Evolutionary conservation across 163 green algal species (phyloP).

Genomic region (Volvox carteri): DNA sequence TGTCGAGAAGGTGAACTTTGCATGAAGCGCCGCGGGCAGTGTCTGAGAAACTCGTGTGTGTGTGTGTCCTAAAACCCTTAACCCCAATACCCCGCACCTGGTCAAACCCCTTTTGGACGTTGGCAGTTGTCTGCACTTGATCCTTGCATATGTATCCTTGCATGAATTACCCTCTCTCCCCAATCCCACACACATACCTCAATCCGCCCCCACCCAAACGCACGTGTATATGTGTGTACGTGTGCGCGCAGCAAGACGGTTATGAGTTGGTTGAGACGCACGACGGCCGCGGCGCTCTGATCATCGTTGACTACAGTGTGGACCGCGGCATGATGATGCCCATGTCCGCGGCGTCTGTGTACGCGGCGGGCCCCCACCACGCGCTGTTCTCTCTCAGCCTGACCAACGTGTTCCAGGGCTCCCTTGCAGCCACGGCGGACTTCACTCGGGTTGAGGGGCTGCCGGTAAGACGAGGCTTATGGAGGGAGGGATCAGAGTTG

Average conservation of each 20-base stretch:
- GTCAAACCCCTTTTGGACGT: too few relatives aligned
- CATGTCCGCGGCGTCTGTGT: slow-evolving; percentile 58
- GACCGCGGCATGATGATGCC: slow-evolving; percentile 58
- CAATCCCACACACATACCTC: too few relatives aligned
- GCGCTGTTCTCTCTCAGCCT: slow-evolving; percentile 83
- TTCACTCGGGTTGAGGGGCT: slow-evolving; percentile 83
- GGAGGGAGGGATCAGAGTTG: background rate
- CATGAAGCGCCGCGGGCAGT: too few relatives aligned
- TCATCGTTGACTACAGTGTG: slow-evolving; percentile 80
- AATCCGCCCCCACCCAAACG: too few relatives aligned
- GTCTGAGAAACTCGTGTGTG: too few relatives aligned
- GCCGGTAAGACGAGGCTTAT: slow-evolving; percentile 61
- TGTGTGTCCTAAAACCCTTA: too few relatives aligned
- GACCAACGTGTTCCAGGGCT: slow-evolving; percentile 73
- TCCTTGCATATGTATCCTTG: too few relatives aligned
- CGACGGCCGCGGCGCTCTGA: slow-evolving; percentile 76
- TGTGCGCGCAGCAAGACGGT: slow-evolving; percentile 74
- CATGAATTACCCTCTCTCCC: too few relatives aligned
- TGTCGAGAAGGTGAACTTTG: too few relatives aligned
- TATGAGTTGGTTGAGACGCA: slow-evolving; percentile 94
- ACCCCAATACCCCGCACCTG: too few relatives aligned
- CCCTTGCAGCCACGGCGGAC: slow-evolving; percentile 76
- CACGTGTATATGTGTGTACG: too few relatives aligned
- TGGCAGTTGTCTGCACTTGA: too few relatives aligned
- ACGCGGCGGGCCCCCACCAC: slow-evolving; percentile 74